A percentile compares a stretch with the other conserved stretches of the same genome.
Evolutionary conservation across 169 alveolate genomes (phyloP).

Genomic region (Plasmodium ovale): DNA sequence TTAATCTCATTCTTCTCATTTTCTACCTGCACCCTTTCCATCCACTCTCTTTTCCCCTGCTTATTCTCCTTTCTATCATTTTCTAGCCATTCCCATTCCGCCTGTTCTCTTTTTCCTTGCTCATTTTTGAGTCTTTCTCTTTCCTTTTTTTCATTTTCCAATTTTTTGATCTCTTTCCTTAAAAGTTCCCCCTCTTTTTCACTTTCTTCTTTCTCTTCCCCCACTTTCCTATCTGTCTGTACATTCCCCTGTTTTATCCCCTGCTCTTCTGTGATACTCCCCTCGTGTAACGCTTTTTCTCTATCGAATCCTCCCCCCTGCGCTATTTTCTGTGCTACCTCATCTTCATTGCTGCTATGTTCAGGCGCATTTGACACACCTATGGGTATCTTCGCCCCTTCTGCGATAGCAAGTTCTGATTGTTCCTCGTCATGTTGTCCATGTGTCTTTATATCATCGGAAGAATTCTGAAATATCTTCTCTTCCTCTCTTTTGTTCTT

Average conservation of each 20-base stretch:
- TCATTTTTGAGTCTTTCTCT: neutral
- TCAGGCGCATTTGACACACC: neutral
- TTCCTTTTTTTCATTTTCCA: neutral
- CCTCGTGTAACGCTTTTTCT: neutral
- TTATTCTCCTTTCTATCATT: neutral
- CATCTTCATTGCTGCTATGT: no score
- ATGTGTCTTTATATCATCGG: no score
- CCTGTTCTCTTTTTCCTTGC: neutral
- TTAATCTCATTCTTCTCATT: neutral
- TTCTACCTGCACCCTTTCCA: neutral
- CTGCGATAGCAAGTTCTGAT: no score
- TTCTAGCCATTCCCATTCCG: neutral
- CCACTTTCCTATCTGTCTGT: neutral
- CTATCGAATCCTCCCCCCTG: neutral
- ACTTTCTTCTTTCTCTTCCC: neutral
- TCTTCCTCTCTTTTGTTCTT: no score
- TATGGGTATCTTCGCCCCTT: neutral
- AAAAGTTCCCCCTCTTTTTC: neutral
- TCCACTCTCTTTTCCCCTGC: neutral
- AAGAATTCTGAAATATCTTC: no score
- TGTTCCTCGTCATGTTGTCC: no score
- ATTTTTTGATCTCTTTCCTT: neutral
- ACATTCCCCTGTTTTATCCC: neutral
- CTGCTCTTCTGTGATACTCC: neutral
- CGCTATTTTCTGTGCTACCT: neutral